Base-by-base conservation (phyloP, 1,139 yeast species). In the Scheffersomyces lignicola region DNA sequence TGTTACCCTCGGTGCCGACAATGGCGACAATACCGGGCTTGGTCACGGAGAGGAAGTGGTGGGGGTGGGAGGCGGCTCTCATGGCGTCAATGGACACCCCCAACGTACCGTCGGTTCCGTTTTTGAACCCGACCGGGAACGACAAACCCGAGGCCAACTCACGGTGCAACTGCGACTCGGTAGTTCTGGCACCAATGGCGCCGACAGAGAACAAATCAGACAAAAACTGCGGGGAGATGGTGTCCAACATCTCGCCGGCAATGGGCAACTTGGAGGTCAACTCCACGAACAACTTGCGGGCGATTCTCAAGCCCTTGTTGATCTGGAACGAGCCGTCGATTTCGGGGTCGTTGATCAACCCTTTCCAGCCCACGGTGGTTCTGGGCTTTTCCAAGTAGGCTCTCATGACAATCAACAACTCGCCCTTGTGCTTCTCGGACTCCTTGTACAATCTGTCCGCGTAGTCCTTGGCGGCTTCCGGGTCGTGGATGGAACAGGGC, bases 281-380 rank as follows among this genome's bases (percentile, higher is more conserved):
- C 44, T 89, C 89, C 34, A 80, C 80, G 64, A 86, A 92, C 58
- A 92, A 76, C 56, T 85, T 80, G 66, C 98, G 80, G 10, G 96
- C 80, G 33, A 87, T 78, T 55, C 89, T 79, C 52, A 92, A 73
- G 52, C 98, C 98, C 66, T 90, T 88, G 77, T 92, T 92, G 62
- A 92, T 92, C 61, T 90, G 86, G 78, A 84, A 92, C 34, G 96
- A 75, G 54, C 87, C 84, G 67, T 92, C 90, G 45, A 90, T 80
- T 57, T 89, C 96, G 28, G 98, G 98, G 62, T 92, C 98, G 61
- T 92, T 92, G 59, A 92, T 89, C 56, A 92, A 73, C 47, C 98
- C 98, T 69, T 92, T 92, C 98, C 98, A 92, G 45, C 98, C 98
- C 37, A 92, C 97, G 21, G 97, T 92, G 44, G 98, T 92, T 70